Base-by-base conservation (phyloP, 2,329 filamentous ascomycete genomes). In the Alternaria triticimaculans region DNA sequence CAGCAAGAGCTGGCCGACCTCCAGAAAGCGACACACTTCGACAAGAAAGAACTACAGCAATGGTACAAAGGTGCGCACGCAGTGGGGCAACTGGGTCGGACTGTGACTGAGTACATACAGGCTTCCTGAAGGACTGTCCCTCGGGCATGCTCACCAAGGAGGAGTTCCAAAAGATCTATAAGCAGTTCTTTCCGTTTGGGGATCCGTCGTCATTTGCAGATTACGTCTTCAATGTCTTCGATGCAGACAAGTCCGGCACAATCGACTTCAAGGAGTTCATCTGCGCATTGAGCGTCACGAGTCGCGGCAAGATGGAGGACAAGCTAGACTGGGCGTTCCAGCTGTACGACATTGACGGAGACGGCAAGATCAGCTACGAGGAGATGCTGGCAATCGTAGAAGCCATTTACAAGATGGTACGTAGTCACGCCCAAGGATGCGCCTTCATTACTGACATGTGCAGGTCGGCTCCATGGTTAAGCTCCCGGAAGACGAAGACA, bases 261-360 rank as follows among this genome's bases (percentile, higher is more conserved):
- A 99, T 99, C 79, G 96, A 99, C 84, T 99, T 99, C 84, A 98
- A 98, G 81, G 96, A 99, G 83, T 99, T 99, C 83, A 99, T 99
- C 82, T 97, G 95, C 84, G 96, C 96, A 26, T 85, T 99, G 68
- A 97, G 93, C 81, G 95, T 99, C 77, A 99, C 96, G 55, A 97
- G 93, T 82, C 89, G 96, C 73, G 96, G 96, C 78, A 96, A 96
- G 86, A 97, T 98, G 93, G 96, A 99, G 84, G 96, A 99, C 84
- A 99, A 99, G 83, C 87, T 99, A 62, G 95, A 98, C 81, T 99
- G 96, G 96, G 96, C 96, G 15, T 99, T 99, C 84, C 95, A 99
- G 84, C 87, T 99, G 72, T 99, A 99, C 82, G 96, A 99, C 83
- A 98, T 99, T 77, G 96, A 99, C 78, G 95, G 96, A 60, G 96